Base-by-base conservation (phyloP, 1,284 basidiomycete species). In the Schizophyllum amplum region DNA sequence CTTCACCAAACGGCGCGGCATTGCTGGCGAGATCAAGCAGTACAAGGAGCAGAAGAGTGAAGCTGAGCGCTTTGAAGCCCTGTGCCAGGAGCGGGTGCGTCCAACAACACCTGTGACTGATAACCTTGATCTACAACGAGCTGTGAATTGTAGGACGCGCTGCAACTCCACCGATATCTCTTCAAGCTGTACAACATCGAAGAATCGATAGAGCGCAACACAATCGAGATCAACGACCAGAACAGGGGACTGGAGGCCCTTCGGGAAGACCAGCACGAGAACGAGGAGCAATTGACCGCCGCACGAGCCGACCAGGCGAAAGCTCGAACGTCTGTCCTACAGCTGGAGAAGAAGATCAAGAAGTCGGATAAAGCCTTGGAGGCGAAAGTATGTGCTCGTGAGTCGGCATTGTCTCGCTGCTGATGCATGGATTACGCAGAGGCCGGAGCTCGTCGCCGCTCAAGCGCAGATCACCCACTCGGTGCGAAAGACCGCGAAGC, bases 21-120 rank as follows among this genome's bases (percentile, higher is more conserved):
- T 99, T 65, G 83, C 93, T 5, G 91, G 91, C 2, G 97, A 99
- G 72, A 95, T 97, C 64, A 95, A 93, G 72, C 93, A 96, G 66
- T 98, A 97, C 73, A 94, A 94, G 71, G 94, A 98, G 71, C 96
- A 98, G 74, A 95, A 95, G 70, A 84, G 82, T 17, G 97, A 99
- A 69, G 92, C 94, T 4, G 91, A 94, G 65, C 81, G 89, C 53
- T 98, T 95, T 66, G 89, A 96, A 69, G 76, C 76, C 17, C 75
- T 98, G 5, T 83, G 84, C 64, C 73, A 85, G 54, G 85, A 95
- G 62, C 72, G 77, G 67, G 90, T 92, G 54, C 27, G 81, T 72
- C 4, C 47, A 51, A 57, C 24, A 51, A 42, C 57, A 7, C 20
- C 52, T 23, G 47, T 54, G 24, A 47, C 63, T 11, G 42, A 46